Base-by-base conservation (phyloP, 2,329 filamentous ascomycete genomes). In the Thelonectria discophora region DNA sequence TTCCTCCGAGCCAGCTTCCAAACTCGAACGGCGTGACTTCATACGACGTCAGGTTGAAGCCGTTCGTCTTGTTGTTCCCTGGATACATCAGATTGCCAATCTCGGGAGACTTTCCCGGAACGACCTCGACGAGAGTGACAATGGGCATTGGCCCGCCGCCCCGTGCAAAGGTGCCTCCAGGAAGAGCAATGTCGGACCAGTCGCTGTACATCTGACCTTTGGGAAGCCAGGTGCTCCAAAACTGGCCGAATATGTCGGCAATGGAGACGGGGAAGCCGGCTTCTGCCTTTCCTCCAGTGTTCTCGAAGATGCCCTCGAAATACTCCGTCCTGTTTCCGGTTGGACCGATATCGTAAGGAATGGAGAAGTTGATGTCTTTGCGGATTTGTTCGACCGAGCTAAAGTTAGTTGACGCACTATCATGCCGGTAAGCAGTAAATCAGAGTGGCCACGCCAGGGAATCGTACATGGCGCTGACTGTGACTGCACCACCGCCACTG, bases 1-100 rank as follows among this genome's bases (percentile, higher is more conserved):
- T 57, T 0, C 71, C 70, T 1, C 74, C 74, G 3, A 57, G 48
- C 74, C 75, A 77, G 24, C 69, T 71, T 8, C 75, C 74, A 20
- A 76, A 74, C 48, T 76, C 74, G 40, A 72, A 76, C 0, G 75
- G 73, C 0, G 68, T 76, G 0, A 76, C 65, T 47, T 77, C 74
- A 48, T 74, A 77, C 2, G 73, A 67, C 0, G 76, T 74, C 3
- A 73, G 42, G 20, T 74, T 74, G 62, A 74, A 74, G 13, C 65
- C 65, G 0, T 72, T 65, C 1, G 73, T 72, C 3, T 21, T 49
- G 50, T 74, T 73, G 27, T 63, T 57, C 0, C 68, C 69, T 0
- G 73, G 73, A 18, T 69, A 75, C 70, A 73, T 65, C 37, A 74
- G 63, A 9, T 66, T 67, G 3, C 66, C 65, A 2, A 74, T 72